Evolutionary conservation across 176 grass and related monocot species (phyloP).

Genomic region (Aegilops speltoides): DNA sequence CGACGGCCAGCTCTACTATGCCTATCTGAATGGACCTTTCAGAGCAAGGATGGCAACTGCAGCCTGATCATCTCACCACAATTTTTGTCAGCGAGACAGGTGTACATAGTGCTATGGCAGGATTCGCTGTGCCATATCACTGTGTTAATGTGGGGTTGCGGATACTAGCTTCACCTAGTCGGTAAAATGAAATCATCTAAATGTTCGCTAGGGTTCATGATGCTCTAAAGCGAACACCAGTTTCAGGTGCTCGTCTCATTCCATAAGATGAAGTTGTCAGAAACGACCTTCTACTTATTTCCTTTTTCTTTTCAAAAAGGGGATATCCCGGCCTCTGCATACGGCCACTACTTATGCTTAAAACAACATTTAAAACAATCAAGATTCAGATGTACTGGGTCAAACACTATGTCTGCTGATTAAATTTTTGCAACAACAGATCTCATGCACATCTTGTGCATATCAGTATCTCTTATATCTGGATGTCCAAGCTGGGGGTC

Average conservation of each 20-base stretch:
- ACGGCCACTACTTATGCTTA: not conserved
- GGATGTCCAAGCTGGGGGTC: not conserved
- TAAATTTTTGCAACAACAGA: not conserved
- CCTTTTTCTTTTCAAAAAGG: no score
- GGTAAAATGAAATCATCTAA: not conserved
- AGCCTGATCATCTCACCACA: not conserved
- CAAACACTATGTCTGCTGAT: not conserved
- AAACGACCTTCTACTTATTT: not conserved
- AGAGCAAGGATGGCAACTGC: not conserved
- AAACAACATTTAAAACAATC: not conserved
- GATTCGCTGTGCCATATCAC: not conserved
- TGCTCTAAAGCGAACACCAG: not conserved
- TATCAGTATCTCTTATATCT: not conserved
- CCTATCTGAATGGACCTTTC: slow-evolving; percentile 2
- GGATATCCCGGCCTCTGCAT: no score
- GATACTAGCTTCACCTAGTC: not conserved
- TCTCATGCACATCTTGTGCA: not conserved
- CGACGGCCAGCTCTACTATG: not conserved
- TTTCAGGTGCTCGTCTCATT: not conserved
- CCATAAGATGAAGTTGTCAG: not conserved
- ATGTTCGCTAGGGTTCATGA: not conserved
- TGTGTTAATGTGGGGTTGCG: not conserved
- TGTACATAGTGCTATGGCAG: not conserved
- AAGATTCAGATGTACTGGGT: slow-evolving; percentile 4
- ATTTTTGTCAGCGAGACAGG: not conserved